Evolutionary conservation across 768 basidiomycete species (phyloP).

Genomic region (Hygrocybe punicea): DNA sequence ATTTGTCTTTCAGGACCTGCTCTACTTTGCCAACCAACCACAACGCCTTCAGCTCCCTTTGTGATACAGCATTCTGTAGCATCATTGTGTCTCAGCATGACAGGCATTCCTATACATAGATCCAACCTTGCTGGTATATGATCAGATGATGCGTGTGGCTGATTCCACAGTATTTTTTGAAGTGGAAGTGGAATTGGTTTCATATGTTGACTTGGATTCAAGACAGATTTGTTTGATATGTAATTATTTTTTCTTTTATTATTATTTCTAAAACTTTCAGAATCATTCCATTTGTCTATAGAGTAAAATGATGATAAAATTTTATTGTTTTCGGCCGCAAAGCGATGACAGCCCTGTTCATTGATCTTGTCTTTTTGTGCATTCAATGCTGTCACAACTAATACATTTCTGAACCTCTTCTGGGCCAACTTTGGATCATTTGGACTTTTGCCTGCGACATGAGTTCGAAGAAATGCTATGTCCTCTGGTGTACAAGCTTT

Average conservation of each 20-base stretch:
- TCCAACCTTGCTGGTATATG: conserved; percentile 29
- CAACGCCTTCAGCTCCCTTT: no score
- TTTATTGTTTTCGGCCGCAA: conserved; percentile 30
- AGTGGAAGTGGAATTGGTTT: background rate
- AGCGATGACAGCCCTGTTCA: conserved; percentile 21
- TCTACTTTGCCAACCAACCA: no score
- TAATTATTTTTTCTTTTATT: background rate
- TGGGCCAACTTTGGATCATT: conserved; percentile 2
- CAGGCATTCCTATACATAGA: conserved; percentile 33
- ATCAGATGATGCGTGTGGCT: conserved; percentile 7
- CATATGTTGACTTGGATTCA: background rate
- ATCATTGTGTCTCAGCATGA: conserved; percentile 31
- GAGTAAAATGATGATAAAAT: conserved; percentile 28
- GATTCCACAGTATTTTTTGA: background rate
- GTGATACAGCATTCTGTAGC: no score
- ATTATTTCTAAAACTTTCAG: background rate
- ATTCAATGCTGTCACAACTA: conserved; percentile 33
- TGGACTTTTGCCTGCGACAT: conserved; percentile 5
- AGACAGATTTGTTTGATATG: background rate
- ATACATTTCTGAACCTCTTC: conserved; percentile 26
- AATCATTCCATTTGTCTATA: conserved; percentile 2
- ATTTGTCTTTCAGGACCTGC: no score
- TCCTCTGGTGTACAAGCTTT: conserved; percentile 23
- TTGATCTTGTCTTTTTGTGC: conserved; percentile 33
- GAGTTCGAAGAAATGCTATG: conserved; percentile 17